Base-by-base conservation (phyloP, 257 asterid species). In the Scutellaria barbata region DNA sequence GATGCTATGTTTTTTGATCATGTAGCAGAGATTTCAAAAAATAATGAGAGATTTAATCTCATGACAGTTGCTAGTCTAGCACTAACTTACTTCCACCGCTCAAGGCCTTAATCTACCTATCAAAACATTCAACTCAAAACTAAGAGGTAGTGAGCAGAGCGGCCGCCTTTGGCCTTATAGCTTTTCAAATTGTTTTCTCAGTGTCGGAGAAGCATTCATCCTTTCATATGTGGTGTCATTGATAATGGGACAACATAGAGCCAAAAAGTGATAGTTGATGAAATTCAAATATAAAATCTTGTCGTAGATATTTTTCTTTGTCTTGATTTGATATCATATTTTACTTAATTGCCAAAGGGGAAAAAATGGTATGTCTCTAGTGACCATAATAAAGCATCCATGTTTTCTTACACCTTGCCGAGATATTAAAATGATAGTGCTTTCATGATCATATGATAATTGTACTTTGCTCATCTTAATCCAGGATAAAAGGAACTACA, bases 401-500 rank as follows among this genome's bases (percentile, higher is more conserved):
- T 58, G 12, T 65, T 17, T 7, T 16, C 20, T 53, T 8, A 7
- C 22, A 25, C 69, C 25, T 37, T 22, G 52, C 72, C 52, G 42
- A 37, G 6, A 30, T 3, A 5, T 4, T 30, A 33, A 61, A 57
- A 69, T 76, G 52, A 68, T 66, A 53, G 39, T 57, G 47, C 39
- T 66, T 47, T 69, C 40, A 12, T 64, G 51, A 20, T 77, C 25
- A 30, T 58, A n/a, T 56, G 12, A 0, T 54, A 63, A 30, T 58
- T 68, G 10, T 57, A 53, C 54, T 69, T 66, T 11, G 25, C 64
- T 17, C 13, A 12, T 59, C 50, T 25, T 37, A 33, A 71, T 74
- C 47, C 77, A 92, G 99, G 73, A 85, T 94, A 79, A 80, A 91
- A 87, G 99, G 99, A 79, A 89, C 98, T 58, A 81, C 95, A 57